Percentiles rank a stretch among this genome's conserved stretches.
Conservation (phyloP, 2,329 filamentous ascomycete species). For the Ramularia collo-cygni region DNA sequence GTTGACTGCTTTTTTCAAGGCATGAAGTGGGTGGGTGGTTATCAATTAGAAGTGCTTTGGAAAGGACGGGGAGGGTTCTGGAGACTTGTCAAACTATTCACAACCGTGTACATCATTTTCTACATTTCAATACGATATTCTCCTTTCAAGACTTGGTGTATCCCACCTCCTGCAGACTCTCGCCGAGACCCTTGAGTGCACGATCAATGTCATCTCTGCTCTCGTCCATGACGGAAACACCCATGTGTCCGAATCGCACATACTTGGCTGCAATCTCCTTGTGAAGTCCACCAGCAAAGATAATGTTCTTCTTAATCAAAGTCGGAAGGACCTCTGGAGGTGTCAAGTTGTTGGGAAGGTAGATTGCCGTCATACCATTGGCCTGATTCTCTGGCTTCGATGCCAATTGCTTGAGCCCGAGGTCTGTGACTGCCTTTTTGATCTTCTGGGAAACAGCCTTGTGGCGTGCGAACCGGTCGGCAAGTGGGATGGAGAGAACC, state of each 20-base stretch:
- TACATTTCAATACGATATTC: no score
- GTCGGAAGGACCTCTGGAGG: conserved; percentile 78
- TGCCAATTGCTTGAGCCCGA: conserved; percentile 84
- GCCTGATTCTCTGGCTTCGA: conserved; percentile 82
- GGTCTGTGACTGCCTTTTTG: conserved; percentile 71
- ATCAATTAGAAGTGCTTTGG: no score
- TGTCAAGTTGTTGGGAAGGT: conserved; percentile 76
- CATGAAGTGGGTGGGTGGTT: no score
- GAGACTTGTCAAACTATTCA: no score
- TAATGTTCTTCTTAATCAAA: conserved; percentile 76
- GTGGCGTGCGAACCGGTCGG: conserved; percentile 78
- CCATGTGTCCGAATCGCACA: conserved; percentile 96
- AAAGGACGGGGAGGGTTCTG: no score
- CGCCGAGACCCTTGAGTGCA: conserved; percentile 70
- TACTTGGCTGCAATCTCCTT: conserved; percentile 93
- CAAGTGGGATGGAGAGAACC: conserved; percentile 72
- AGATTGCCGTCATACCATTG: conserved; percentile 97
- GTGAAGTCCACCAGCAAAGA: conserved; percentile 93
- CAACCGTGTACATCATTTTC: no score
- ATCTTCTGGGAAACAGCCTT: conserved; percentile 72
- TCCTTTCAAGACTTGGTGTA: conserved; percentile 38
- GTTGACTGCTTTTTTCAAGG: neutral
- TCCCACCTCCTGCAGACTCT: conserved; percentile 67
- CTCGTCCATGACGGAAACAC: conserved; percentile 80
- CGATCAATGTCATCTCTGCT: conserved; percentile 74